phyloP scores from a whole-genome alignment of 495 filamentous ascomycete species.

The Wilcoxina mikolae region DNA sequence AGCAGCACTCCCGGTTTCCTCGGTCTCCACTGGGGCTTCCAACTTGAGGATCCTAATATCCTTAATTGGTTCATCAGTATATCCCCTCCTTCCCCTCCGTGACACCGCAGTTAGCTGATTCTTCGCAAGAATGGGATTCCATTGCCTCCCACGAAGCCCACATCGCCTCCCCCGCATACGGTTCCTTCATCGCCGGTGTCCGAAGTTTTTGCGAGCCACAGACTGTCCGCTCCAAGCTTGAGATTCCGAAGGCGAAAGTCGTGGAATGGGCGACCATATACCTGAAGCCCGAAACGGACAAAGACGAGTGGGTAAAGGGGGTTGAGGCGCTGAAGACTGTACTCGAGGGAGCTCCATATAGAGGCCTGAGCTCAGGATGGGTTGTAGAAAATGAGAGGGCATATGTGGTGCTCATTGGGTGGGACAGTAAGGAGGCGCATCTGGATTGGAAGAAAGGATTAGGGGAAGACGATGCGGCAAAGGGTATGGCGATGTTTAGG shows the following conservation, averaged over 20 bases:
- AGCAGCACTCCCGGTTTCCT: not conserved
- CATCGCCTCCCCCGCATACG: conserved; percentile 10
- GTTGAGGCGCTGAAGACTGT: conserved; percentile 8
- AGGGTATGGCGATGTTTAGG: not conserved
- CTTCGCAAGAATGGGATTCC: conserved; percentile 12
- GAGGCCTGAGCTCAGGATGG: conserved; percentile 14
- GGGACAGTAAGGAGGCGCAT: conserved; percentile 22
- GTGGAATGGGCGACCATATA: conserved; percentile 13
- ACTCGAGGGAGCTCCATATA: conserved; percentile 9
- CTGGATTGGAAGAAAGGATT: not conserved
- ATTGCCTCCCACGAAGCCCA: conserved; percentile 10
- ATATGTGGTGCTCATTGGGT: conserved; percentile 13
- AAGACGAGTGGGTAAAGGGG: conserved; percentile 9
- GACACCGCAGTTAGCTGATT: not conserved
- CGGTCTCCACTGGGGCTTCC: conserved; percentile 9
- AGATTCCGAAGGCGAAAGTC: conserved; percentile 2
- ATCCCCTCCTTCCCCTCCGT: not conserved
- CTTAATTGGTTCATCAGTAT: conserved; percentile 18
- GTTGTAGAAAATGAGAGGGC: conserved; percentile 15
- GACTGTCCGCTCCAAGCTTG: conserved; percentile 10
- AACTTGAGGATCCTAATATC: conserved; percentile 13
- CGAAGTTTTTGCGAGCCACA: not conserved
- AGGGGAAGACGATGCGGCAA: not conserved
- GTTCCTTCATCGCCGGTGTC: conserved; percentile 6
- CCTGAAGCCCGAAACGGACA: conserved; percentile 1